These are phyloP conservation scores for Cryptococcus sp. DNA, from an alignment of 1,284 basidiomycete genomes.

Conservation along the genomic window DNA sequence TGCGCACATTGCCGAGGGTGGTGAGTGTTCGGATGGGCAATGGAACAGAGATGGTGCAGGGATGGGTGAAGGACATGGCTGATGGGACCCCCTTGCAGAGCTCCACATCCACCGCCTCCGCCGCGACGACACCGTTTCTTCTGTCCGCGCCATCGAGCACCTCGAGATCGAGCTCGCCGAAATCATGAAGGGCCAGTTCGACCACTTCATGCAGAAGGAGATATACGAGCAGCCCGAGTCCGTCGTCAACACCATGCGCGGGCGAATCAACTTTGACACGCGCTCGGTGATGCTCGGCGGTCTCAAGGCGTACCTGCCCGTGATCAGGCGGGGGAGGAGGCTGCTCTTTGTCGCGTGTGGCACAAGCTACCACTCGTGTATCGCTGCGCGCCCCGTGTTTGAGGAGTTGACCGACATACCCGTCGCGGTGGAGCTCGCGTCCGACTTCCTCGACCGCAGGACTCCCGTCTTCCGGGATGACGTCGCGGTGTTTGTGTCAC, in stretches of 20 bases:
- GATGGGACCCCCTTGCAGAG: constrained; percentile 53
- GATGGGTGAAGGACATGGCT: background rate
- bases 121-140: constrained; percentile 70
- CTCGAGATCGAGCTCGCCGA: constrained; percentile 98
- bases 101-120: constrained; percentile 98
- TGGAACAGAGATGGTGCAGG: too few relatives aligned
- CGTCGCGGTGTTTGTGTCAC: constrained; percentile 93
- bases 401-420: constrained; percentile 99
- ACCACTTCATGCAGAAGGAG: constrained; percentile 99
- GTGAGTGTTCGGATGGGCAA: constrained; percentile 23
- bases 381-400: constrained; percentile 89
- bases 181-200: constrained; percentile 99
- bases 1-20: constrained; percentile 91
- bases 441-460: constrained; percentile 97
- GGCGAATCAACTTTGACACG: constrained; percentile 97
- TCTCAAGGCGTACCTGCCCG: constrained; percentile 88
- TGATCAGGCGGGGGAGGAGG: constrained; percentile 90
- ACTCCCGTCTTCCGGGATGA: constrained; percentile 99
- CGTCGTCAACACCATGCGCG: constrained; percentile 99
- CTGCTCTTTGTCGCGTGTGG: constrained; percentile 98
- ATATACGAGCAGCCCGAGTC: constrained; percentile 99
- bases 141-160: constrained; percentile 95
- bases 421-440: constrained; percentile 90
- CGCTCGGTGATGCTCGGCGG: constrained; percentile 91
- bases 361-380: constrained; percentile 94